Base-by-base conservation (phyloP, 768 basidiomycete species). In the Leucosporidium creatinivorum region DNA sequence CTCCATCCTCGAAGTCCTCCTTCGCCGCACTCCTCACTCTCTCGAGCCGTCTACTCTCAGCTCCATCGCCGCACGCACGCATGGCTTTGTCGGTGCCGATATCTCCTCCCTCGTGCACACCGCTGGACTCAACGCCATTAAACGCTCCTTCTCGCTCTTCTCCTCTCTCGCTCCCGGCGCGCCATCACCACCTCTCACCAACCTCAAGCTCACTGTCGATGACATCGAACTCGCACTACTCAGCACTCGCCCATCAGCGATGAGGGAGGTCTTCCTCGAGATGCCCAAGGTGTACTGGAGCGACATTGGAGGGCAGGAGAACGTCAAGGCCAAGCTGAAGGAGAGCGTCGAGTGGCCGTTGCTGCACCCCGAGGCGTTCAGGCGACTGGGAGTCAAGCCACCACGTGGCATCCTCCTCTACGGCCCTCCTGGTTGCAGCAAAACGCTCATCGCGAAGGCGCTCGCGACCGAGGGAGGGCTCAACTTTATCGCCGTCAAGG, bases 381-480 rank as follows among this genome's bases (percentile, higher is more conserved):
- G 83, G 74, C 83, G 93, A 28, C 81, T 99, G 1, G 94, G 94
- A 1, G 89, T 93, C 17, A 83, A 83, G 57, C 88, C 94, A 4
- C 92, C 94, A 0, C 87, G 89, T 73, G 94, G 94, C 0, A 85
- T 98, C 9, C 79, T 99, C 55, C 80, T 98, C 21, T 99, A 94
- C 91, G 96, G 96, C 28, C 96, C 96, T 28, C 94, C 96, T 0
- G 96, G 96, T 10, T 98, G 94, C 76, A 93, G 94, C 10, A 99
- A 98, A 80, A 99, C 96, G 0, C 76, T 99, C 28, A 81, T 99
- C 23, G 96, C 96, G 0, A 98, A 97, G 77, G 96, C 94, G 0
- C 93, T 98, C 12, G 96, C 96, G 12, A 97, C 93, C 77, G 96
- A 98, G 80, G 89, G 88, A 60, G 82, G 85, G 67, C 93, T 94